Evolutionary conservation across 1,139 yeast genomes (phyloP).

Genomic region (Saccharomycopsis hybrid): DNA sequence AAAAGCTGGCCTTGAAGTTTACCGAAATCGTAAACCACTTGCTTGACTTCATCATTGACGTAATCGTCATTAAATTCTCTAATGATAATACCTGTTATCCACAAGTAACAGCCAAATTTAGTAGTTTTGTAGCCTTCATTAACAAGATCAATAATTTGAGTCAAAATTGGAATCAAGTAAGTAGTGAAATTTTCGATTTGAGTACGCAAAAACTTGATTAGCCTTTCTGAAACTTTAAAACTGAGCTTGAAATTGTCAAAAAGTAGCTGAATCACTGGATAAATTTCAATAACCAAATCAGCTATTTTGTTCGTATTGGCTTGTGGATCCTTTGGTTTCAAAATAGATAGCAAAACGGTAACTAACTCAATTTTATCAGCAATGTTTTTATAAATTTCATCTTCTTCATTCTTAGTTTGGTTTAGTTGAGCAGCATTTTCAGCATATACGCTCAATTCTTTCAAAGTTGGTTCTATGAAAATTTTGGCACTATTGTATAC

Average conservation of each 20-base stretch:
- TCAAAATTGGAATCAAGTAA: slow-evolving; percentile 58
- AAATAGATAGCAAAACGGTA: slow-evolving; percentile 61
- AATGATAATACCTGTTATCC: slow-evolving; percentile 83
- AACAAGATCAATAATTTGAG: slow-evolving; percentile 57
- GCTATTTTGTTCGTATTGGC: slow-evolving; percentile 48
- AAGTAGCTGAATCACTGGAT: slow-evolving; percentile 50
- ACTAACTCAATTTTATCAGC: slow-evolving; percentile 76
- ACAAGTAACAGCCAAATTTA: slow-evolving; percentile 75
- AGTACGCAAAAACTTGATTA: slow-evolving; percentile 60
- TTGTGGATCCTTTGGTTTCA: slow-evolving; percentile 38
- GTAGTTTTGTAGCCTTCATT: slow-evolving; percentile 62
- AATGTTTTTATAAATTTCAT: slow-evolving; percentile 38
- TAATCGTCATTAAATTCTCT: slow-evolving; percentile 70
- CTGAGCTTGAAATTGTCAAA: slow-evolving; percentile 50
- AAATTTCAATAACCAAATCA: slow-evolving; percentile 47
- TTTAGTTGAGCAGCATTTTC: slow-evolving; percentile 13
- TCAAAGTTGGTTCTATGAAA: slow-evolving; percentile 65
- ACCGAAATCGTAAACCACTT: slow-evolving; percentile 39
- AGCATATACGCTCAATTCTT: slow-evolving; percentile 34
- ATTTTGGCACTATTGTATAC: slow-evolving; percentile 43
- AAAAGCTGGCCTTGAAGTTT: slow-evolving; percentile 17
- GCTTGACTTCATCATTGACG: slow-evolving; percentile 33
- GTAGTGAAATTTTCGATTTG: slow-evolving; percentile 62
- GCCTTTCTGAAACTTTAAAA: slow-evolving; percentile 63
- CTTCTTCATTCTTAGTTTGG: slow-evolving; percentile 21